Evolutionary conservation across 495 filamentous ascomycete genomes (phyloP).

Genomic region (Beverwykella pulmonaria): DNA sequence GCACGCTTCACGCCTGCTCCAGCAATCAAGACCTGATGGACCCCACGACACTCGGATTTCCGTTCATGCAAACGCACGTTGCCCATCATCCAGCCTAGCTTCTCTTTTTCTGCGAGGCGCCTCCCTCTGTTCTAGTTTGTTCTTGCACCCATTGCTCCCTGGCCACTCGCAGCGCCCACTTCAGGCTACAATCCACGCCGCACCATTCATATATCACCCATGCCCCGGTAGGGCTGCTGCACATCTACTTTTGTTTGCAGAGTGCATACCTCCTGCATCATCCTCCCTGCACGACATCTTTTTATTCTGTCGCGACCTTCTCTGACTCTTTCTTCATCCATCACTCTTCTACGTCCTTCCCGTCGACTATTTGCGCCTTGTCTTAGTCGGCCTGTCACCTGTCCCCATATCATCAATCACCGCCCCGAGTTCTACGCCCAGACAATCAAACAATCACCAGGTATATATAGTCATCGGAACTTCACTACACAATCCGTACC

Average conservation of each 20-base stretch:
- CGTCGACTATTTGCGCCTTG: slow-evolving; percentile 20
- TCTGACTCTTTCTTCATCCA: slow-evolving; percentile 12
- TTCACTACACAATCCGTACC: neutral
- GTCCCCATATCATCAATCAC: slow-evolving; percentile 19
- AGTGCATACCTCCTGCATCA: slow-evolving; percentile 31
- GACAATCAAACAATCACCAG: slow-evolving; percentile 12
- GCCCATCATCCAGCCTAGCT: slow-evolving; percentile 11
- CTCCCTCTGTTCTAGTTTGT: neutral
- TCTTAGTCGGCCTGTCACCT: slow-evolving; percentile 36
- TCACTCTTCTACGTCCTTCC: slow-evolving; percentile 5
- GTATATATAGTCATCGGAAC: slow-evolving; percentile 7
- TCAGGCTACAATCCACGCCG: slow-evolving; percentile 33
- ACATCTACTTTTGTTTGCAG: slow-evolving; percentile 8
- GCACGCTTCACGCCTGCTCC: slow-evolving; percentile 12
- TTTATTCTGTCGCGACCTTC: slow-evolving; percentile 11
- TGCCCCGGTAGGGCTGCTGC: slow-evolving; percentile 28
- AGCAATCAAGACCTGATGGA: slow-evolving; percentile 2
- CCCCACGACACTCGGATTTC: slow-evolving; percentile 15
- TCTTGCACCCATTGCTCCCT: slow-evolving; percentile 10
- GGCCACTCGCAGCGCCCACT: slow-evolving; percentile 26
- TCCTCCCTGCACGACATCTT: slow-evolving; percentile 34
- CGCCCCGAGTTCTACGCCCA: neutral
- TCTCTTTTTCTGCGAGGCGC: slow-evolving; percentile 15
- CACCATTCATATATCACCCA: slow-evolving; percentile 24
- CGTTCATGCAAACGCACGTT: slow-evolving; percentile 19